phyloP scores from a whole-genome alignment of 352 stramenopile species.

The Pelagophyceae sp. region DNA sequence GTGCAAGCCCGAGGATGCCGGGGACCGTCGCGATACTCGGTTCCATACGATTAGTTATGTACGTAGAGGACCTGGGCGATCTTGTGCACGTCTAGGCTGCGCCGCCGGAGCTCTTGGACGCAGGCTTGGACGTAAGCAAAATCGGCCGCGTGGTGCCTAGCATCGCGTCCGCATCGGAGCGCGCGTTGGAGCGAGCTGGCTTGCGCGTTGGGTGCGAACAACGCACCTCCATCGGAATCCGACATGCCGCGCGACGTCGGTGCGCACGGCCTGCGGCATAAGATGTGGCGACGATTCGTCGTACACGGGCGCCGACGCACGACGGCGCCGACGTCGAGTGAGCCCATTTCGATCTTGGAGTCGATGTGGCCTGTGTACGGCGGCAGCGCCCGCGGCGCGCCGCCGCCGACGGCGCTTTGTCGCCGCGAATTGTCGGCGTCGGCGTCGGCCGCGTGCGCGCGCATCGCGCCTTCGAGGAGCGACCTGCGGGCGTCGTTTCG shows the following conservation, averaged over 20 bases:
- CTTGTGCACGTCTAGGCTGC: background rate
- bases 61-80: constrained; percentile 15
- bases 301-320: no score
- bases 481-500: background rate
- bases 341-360: background rate
- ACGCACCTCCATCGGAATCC: background rate
- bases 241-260: background rate
- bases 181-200: background rate
- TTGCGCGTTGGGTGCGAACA: background rate
- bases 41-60: constrained; percentile 16
- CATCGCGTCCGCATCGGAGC: no score
- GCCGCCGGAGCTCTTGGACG: background rate
- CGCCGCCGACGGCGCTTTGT: background rate
- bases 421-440: background rate
- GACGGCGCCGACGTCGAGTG: constrained; percentile 17
- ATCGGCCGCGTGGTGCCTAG: constrained; percentile 17
- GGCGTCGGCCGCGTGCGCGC: background rate
- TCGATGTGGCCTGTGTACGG: constrained; percentile 15
- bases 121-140: constrained; percentile 12
- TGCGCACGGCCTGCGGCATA: no score
- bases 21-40: no score
- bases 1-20: no score
- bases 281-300: no score
- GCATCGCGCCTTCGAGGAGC: constrained; percentile 5
- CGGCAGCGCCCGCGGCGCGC: background rate